phyloP scores from a whole-genome alignment of 129 eudicot species.

The Arctium lappa region DNA sequence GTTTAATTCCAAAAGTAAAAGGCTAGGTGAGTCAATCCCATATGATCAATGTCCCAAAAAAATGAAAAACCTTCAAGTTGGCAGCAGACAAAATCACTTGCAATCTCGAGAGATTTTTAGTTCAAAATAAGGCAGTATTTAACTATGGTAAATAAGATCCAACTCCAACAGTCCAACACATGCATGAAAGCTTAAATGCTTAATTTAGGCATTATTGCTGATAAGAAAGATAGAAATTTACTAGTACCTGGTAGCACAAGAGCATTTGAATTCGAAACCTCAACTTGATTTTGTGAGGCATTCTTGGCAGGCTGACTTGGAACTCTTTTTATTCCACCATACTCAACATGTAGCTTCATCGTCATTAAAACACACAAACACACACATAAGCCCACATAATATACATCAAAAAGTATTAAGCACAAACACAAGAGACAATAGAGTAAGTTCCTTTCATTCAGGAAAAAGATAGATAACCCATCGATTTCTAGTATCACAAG shows the following conservation, averaged over 20 bases:
- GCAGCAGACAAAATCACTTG: not conserved
- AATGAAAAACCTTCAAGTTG: no score
- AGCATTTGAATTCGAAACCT: constrained; percentile 47
- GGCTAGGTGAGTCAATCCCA: not conserved
- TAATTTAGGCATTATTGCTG: not conserved
- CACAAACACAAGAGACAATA: not conserved
- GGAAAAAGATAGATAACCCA: not conserved
- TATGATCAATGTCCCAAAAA: no score
- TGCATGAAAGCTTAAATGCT: not conserved
- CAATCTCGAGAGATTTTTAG: not conserved
- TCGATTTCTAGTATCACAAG: not conserved
- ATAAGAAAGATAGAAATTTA: not conserved
- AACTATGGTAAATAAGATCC: not conserved
- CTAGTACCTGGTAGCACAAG: constrained; percentile 82
- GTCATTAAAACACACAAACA: not conserved
- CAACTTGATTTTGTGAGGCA: constrained; percentile 35
- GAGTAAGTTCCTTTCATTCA: not conserved
- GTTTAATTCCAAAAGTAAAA: not conserved
- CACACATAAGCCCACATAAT: not conserved
- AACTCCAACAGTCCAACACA: not conserved
- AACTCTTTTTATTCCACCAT: constrained; percentile 49
- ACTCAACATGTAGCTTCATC: constrained; percentile 67
- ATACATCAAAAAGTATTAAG: not conserved
- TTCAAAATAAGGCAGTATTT: not conserved
- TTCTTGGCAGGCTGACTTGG: constrained; percentile 31